These are phyloP conservation scores for Lachancea mirantina DNA, from an alignment of 805 yeast genomes.

Conservation along the genomic window DNA sequence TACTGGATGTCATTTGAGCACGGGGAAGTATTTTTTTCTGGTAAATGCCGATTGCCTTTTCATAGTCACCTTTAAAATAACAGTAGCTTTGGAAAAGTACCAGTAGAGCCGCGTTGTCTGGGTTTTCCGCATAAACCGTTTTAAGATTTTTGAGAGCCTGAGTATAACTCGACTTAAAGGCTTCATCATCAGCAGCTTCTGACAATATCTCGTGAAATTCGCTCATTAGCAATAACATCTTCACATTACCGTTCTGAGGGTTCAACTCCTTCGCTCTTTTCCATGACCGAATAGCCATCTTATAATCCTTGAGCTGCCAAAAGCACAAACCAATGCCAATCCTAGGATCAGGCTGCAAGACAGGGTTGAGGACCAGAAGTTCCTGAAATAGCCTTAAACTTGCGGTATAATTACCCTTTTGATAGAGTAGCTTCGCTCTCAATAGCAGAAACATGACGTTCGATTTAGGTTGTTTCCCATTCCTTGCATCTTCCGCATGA, in stretches of 20 bases:
- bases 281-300: constrained; percentile 79
- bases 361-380: constrained; percentile 66
- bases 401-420: constrained; percentile 60
- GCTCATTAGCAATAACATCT: constrained; percentile 58
- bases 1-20: constrained; percentile 29
- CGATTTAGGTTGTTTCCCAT: constrained; percentile 40
- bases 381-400: constrained; percentile 83
- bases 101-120: constrained; percentile 54
- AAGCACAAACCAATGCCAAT: constrained; percentile 91
- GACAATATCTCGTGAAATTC: constrained; percentile 57
- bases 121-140: constrained; percentile 32
- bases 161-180: constrained; percentile 54
- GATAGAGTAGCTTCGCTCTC: constrained; percentile 73
- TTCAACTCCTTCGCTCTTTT: constrained; percentile 64
- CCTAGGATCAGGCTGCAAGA: constrained; percentile 83
- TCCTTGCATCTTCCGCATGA: constrained; percentile 28
- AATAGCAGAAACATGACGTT: constrained; percentile 75
- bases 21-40: constrained; percentile 39
- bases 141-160: constrained; percentile 46
- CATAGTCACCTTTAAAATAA: constrained; percentile 60
- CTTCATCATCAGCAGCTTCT: constrained; percentile 40
- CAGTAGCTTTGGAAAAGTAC: constrained; percentile 62
- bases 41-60: constrained; percentile 50
- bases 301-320: constrained; percentile 77
- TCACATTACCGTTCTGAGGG: constrained; percentile 52